Conservation (phyloP, 2,329 filamentous ascomycete species). For the Thielaviopsis populi region DNA sequence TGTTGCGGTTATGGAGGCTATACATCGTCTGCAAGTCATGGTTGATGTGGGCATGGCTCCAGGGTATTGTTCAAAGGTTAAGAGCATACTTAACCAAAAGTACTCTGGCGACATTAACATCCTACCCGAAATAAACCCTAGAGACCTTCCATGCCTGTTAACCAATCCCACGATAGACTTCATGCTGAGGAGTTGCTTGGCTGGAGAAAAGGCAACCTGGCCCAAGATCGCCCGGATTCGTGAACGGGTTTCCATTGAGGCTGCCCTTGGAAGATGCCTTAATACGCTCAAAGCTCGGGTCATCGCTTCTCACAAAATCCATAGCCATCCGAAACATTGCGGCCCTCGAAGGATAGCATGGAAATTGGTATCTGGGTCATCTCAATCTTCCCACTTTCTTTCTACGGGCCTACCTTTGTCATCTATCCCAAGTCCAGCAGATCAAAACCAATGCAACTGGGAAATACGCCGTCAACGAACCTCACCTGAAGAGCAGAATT, state of each 20-base stretch:
- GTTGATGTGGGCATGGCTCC: constrained; percentile 69
- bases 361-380: not conserved
- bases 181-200: constrained; percentile 62
- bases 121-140: constrained; percentile 59
- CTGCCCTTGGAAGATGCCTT: constrained; percentile 65
- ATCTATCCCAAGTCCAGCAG: not conserved
- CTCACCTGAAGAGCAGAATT: not conserved
- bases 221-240: constrained; percentile 72
- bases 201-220: constrained; percentile 81
- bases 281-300: constrained; percentile 52
- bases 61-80: constrained; percentile 60
- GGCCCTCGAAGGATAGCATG: not conserved
- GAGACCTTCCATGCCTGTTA: constrained; percentile 61
- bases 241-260: constrained; percentile 76
- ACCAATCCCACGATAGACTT: constrained; percentile 76
- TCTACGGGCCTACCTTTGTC: not conserved
- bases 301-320: constrained; percentile 25
- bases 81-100: constrained; percentile 71
- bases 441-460: not conserved
- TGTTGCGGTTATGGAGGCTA: constrained; percentile 61
- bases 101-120: constrained; percentile 96
- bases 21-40: constrained; percentile 68
- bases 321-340: not conserved
- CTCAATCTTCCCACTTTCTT: not conserved
- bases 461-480: not conserved